phyloP scores from a whole-genome alignment of 2,329 filamentous ascomycete genomes.

The Arthrobotrys sinensis region DNA sequence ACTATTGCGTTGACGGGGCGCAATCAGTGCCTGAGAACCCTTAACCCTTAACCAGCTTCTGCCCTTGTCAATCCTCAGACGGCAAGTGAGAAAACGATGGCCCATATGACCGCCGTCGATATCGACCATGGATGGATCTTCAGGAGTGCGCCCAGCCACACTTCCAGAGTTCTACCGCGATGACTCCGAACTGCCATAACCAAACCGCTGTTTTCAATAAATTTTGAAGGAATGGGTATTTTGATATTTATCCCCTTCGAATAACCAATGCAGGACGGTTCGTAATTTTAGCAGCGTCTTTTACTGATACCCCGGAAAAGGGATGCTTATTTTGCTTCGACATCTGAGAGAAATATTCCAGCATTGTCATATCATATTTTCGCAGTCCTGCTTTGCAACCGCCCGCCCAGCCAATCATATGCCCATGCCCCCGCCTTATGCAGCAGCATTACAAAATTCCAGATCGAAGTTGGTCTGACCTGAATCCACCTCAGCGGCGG shows the following conservation, averaged over 20 bases:
- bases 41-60: conserved; percentile 32
- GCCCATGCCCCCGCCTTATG: conserved; percentile 28
- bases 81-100: conserved; percentile 41
- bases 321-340: conserved; percentile 32
- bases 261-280: conserved; percentile 41
- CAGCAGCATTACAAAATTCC: conserved; percentile 40
- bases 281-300: conserved; percentile 54
- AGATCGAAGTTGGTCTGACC: conserved; percentile 21
- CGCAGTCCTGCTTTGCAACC: conserved; percentile 22
- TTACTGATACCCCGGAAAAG: conserved; percentile 36
- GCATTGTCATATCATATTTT: conserved; percentile 36
- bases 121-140: conserved; percentile 48
- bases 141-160: conserved; percentile 42
- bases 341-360: conserved; percentile 36
- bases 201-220: conserved; percentile 29
- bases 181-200: conserved; percentile 49
- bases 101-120: conserved; percentile 50
- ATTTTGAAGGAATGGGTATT: conserved; percentile 37
- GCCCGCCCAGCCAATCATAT: conserved; percentile 43
- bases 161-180: conserved; percentile 56
- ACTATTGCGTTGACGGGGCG: conserved; percentile 57
- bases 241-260: conserved; percentile 41
- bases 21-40: conserved; percentile 44
- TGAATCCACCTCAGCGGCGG: conserved; percentile 4
- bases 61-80: conserved; percentile 37